These are phyloP conservation scores for slime mould (Dictyostelium discoideum) DNA, from an alignment of 78 protist species.

Conservation along the genomic window DNA sequence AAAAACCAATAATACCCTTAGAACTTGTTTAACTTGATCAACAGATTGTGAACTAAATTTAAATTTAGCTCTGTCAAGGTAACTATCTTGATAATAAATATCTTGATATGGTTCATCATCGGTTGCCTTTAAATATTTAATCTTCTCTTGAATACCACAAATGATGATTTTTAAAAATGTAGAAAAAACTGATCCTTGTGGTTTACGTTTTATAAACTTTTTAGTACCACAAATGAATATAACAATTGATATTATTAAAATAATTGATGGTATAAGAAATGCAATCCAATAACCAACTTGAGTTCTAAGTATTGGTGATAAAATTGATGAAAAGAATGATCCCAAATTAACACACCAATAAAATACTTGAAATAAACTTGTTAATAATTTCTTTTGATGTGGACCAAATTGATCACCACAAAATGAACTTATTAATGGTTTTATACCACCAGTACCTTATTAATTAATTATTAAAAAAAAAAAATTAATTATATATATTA, in stretches of 20 bases:
- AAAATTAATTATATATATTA: too few species aligned
- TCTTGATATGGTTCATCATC: slow-evolving; percentile 1
- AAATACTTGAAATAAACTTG: slow-evolving; percentile 75
- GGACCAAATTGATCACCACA: slow-evolving; percentile 89
- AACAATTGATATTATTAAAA: slow-evolving; percentile 50
- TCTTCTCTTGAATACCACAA: slow-evolving; percentile 26
- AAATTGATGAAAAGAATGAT: slow-evolving; percentile 69
- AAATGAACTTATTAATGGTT: slow-evolving; percentile 78
- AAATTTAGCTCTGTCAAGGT: slow-evolving; percentile 41
- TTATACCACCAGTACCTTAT: slow-evolving; percentile 90
- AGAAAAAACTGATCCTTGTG: slow-evolving; percentile 27
- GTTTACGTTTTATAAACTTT: slow-evolving; percentile 30
- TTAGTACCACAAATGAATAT: slow-evolving; percentile 67
- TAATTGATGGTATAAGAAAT: slow-evolving; percentile 82
- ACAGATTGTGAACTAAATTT: slow-evolving; percentile 18
- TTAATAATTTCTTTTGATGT: slow-evolving; percentile 37
- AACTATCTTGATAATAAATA: slow-evolving; percentile 11
- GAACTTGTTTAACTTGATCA: slow-evolving; percentile 15
- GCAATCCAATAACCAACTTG: slow-evolving; percentile 83
- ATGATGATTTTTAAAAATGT: neutral
- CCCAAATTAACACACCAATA: slow-evolving; percentile 89
- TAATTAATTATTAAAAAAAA: too few species aligned
- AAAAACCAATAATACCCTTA: slow-evolving; percentile 29
- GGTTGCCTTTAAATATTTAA: neutral
- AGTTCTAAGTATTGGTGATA: slow-evolving; percentile 84